Evolutionary conservation across 257 asterid species (phyloP), one percentile per base, ranked within the genome.

Genomic region (Cruciata laevipes): DNA sequence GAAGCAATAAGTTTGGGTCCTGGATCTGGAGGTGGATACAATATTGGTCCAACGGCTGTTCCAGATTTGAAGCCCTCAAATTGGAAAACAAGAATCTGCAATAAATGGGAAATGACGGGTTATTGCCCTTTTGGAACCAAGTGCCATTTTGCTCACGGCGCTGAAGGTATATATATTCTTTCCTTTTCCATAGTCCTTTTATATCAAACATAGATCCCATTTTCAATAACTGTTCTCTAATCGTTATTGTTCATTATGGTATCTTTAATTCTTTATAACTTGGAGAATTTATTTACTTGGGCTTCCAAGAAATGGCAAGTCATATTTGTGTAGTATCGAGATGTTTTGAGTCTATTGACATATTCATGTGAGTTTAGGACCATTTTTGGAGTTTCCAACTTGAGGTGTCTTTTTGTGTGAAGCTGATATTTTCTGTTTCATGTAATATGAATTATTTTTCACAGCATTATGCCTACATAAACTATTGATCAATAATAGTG

Each of bases 91-190:
- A 85, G 96, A 77, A 89, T 89, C 59, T 89, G 96, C 81, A 86
- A 86, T 61, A 89, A 89, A 80, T 89, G 94, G 94, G 95, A 89
- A 82, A 74, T 83, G 63, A 86, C 95, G 0, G 96, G 96, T 7
- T 86, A 86, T 68, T 89, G 95, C 61, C 95, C 95, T 6, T 89
- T 85, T 33, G 96, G 96, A 18, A 82, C 78, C 84, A 89, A 89
- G 86, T 89, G 96, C 71, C 92, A 85, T 81, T 88, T 88, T 82
- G 92, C 95, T 77, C 96, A 88, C 80, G 90, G 96, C 32, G 77
- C 78, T 44, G 87, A 80, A 77, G 90, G 95, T 88, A 85, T 66
- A 61, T 42, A 33, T 23, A 18, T 32, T 31, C 18, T 21, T 37
- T 6, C 65, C 65, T 10, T 47, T 57, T 64, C 30, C 17, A 13